Evolutionary conservation across 2,329 filamentous ascomycete species (phyloP).

Genomic region (Cryphonectria japonica): DNA sequence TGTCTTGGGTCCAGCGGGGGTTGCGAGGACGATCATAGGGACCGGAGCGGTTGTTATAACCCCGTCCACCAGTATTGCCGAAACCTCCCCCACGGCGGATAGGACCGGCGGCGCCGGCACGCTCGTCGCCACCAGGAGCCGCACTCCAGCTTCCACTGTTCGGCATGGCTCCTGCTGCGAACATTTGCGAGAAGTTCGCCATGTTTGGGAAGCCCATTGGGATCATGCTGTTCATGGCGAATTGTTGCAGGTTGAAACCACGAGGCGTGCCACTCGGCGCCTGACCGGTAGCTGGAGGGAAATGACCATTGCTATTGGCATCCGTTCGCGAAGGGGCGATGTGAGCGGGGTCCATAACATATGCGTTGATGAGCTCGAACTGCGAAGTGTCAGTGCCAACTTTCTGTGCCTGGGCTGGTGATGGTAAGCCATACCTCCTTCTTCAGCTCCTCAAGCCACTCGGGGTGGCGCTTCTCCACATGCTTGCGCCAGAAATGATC

Average conservation of each 20-base stretch:
- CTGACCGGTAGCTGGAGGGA: conserved; percentile 79
- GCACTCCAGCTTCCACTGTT: conserved; percentile 54
- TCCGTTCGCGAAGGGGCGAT: conserved; percentile 93
- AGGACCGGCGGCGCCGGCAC: conserved; percentile 63
- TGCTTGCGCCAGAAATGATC: conserved; percentile 98
- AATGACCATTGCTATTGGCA: conserved; percentile 94
- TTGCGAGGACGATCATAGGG: conserved; percentile 74
- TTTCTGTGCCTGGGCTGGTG: background rate
- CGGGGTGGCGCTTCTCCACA: conserved; percentile 90
- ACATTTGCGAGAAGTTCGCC: conserved; percentile 57
- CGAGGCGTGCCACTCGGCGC: conserved; percentile 82
- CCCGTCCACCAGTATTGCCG: conserved; percentile 51
- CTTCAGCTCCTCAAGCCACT: conserved; percentile 81
- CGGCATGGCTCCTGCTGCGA: conserved; percentile 52
- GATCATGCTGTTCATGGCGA: conserved; percentile 63
- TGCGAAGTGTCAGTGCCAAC: conserved; percentile 42
- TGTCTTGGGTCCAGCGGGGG: conserved; percentile 53
- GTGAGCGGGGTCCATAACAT: conserved; percentile 91
- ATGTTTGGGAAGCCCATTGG: conserved; percentile 60
- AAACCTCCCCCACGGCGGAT: conserved; percentile 67
- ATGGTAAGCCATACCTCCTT: conserved; percentile 69
- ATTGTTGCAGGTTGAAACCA: conserved; percentile 84
- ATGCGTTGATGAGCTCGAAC: conserved; percentile 90
- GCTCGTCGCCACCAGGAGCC: conserved; percentile 53
- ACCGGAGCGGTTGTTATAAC: conserved; percentile 61